phyloP scores from a whole-genome alignment of 495 filamentous ascomycete genomes.

The Xylaria acuta region DNA sequence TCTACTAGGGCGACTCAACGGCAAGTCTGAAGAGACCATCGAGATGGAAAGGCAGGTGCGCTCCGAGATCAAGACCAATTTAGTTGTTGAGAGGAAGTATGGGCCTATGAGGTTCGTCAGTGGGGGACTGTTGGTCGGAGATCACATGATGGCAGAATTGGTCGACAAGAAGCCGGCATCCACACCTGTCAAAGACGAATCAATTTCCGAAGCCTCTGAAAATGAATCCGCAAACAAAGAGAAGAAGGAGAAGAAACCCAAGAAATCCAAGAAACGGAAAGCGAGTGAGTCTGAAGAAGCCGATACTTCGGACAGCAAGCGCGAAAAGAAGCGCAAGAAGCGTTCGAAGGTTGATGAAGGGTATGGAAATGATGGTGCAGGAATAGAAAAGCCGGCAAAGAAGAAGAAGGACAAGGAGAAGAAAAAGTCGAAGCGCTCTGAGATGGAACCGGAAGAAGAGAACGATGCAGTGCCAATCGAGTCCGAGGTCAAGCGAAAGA shows the following conservation, averaged over 20 bases:
- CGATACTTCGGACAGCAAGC: conserved; percentile 33
- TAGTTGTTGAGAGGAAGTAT: conserved; percentile 72
- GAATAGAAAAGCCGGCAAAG: conserved; percentile 40
- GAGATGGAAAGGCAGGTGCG: conserved; percentile 67
- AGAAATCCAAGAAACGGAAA: conserved; percentile 53
- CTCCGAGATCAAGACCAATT: conserved; percentile 67
- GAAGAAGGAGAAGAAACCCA: conserved; percentile 38
- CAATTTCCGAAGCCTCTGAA: conserved; percentile 19
- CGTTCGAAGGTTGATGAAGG: conserved; percentile 38
- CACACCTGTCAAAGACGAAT: conserved; percentile 25
- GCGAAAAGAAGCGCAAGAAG: conserved; percentile 50
- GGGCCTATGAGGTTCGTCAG: conserved; percentile 79
- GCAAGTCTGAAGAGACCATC: conserved; percentile 73
- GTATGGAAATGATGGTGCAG: conserved; percentile 30
- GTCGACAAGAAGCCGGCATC: conserved; percentile 19
- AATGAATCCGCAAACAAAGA: neutral
- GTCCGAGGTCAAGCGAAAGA: conserved; percentile 35
- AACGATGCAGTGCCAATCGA: conserved; percentile 34
- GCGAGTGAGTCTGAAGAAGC: conserved; percentile 39
- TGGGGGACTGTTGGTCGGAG: conserved; percentile 78
- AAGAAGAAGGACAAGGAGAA: conserved; percentile 43
- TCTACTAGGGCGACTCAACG: conserved; percentile 86
- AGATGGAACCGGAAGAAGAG: conserved; percentile 37
- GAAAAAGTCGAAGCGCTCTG: conserved; percentile 32
- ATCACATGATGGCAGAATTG: conserved; percentile 50